Evolutionary conservation across 768 basidiomycete genomes (phyloP).

Genomic region (Dacryopinax primogenitus): DNA sequence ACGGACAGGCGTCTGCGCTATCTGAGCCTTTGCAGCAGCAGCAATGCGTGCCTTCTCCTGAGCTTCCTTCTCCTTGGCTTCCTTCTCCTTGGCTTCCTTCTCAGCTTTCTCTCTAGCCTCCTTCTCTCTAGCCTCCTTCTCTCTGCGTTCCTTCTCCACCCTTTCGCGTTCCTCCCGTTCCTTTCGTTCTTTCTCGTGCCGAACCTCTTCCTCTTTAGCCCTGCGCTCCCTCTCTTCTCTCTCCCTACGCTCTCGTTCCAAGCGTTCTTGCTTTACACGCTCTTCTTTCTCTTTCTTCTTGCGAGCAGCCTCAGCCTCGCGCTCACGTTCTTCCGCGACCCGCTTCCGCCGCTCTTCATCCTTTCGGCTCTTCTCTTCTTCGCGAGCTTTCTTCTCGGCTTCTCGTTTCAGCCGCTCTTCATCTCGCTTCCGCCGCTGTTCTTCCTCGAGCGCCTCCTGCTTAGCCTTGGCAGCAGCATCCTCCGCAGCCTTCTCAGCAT

Average conservation of each 20-base stretch:
- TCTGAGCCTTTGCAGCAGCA: conserved; percentile 17
- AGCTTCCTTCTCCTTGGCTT: conserved; percentile 19
- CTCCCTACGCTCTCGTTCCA: conserved; percentile 25
- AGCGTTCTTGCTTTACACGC: conserved; percentile 42
- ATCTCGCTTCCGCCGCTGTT: conserved; percentile 65
- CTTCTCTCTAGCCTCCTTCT: conserved; percentile 18
- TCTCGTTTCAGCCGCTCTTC: conserved; percentile 78
- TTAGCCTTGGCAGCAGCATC: conserved; percentile 66
- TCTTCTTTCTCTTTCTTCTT: conserved; percentile 67
- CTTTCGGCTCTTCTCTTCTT: conserved; percentile 70
- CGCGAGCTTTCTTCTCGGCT: conserved; percentile 46
- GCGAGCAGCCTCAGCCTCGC: conserved; percentile 60
- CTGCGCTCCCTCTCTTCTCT: conserved; percentile 41
- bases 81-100: conserved; percentile 17
- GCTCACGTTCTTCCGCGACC: conserved; percentile 34
- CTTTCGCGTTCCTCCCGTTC: conserved; percentile 27
- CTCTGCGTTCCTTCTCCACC: conserved; percentile 17
- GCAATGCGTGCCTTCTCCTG: conserved; percentile 18
- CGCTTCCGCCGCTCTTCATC: conserved; percentile 58
- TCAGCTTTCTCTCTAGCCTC: conserved; percentile 18
- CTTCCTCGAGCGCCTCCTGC: conserved; percentile 66
- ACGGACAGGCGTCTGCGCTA: conserved; percentile 11
- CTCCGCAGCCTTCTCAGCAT: conserved; percentile 77
- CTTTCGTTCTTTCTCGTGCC: conserved; percentile 55
- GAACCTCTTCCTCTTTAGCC: conserved; percentile 49